Conservation (phyloP, 23 red algal species). For the Agarophyton chilense region DNA sequence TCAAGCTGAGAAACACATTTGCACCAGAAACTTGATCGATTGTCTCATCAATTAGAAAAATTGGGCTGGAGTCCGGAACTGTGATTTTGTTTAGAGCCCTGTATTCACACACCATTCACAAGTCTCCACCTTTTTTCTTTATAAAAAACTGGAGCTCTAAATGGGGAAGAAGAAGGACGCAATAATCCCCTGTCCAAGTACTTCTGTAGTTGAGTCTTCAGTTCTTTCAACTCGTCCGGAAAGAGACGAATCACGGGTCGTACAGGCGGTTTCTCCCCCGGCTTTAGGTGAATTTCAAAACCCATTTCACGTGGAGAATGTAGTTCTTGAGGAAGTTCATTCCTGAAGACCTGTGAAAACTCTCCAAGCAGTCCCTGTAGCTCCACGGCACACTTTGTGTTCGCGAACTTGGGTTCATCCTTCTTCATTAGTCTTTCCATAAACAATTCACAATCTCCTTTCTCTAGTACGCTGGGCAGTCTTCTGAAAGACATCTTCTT, state of each 20-base stretch:
- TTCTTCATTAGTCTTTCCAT: too few relatives aligned
- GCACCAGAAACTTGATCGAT: background rate
- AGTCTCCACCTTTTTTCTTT: background rate
- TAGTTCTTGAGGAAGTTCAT: too few relatives aligned
- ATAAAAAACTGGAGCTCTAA: background rate
- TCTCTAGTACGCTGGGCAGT: too few relatives aligned
- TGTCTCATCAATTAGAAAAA: background rate
- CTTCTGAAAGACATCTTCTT: too few relatives aligned
- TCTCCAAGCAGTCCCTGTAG: too few relatives aligned
- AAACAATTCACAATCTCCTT: too few relatives aligned
- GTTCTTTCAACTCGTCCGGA: background rate
- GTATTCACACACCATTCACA: background rate
- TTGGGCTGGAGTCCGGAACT: background rate
- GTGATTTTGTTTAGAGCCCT: background rate
- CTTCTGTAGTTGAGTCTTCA: background rate
- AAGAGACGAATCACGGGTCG: slow-evolving; percentile 5
- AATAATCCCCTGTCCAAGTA: background rate
- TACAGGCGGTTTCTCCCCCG: background rate
- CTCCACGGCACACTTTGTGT: too few relatives aligned
- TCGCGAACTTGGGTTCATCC: too few relatives aligned
- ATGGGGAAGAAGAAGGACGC: background rate
- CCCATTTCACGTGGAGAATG: too few relatives aligned
- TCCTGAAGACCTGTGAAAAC: too few relatives aligned
- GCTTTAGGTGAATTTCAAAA: background rate
- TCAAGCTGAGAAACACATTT: background rate